These are phyloP conservation scores for Cladosporium sp. DNA, from an alignment of 2,329 filamentous ascomycete species.

Conservation along the genomic window DNA sequence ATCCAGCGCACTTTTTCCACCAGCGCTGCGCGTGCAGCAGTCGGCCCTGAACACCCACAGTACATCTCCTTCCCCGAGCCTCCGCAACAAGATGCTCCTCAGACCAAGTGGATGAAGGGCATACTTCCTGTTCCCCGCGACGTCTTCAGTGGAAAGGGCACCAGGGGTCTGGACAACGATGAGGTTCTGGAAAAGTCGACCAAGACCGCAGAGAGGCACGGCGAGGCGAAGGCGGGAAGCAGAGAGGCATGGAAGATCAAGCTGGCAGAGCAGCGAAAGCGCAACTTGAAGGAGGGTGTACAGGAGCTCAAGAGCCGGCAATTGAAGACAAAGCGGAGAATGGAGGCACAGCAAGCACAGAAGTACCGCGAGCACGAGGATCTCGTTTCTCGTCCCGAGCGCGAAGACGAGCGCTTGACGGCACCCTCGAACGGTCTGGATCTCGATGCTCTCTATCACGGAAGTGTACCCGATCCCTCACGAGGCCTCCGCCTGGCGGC, in stretches of 20 bases:
- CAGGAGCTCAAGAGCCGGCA: conserved; percentile 69
- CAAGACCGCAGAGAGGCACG: conserved; percentile 37
- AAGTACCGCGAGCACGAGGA: conserved; percentile 55
- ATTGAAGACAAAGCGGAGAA: conserved; percentile 43
- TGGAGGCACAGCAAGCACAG: conserved; percentile 45
- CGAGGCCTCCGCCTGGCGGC: conserved; percentile 59
- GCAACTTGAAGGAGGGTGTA: conserved; percentile 72
- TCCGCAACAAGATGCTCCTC: conserved; percentile 65
- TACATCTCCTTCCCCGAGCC: conserved; percentile 81
- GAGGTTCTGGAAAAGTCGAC: conserved; percentile 29
- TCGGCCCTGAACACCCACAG: conserved; percentile 82
- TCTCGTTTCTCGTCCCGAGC: conserved; percentile 64
- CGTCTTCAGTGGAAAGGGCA: conserved; percentile 62
- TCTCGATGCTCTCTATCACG: conserved; percentile 37
- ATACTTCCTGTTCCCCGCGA: conserved; percentile 80
- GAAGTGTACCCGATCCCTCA: conserved; percentile 59
- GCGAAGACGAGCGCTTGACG: conserved; percentile 76
- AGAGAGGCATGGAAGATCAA: conserved; percentile 67
- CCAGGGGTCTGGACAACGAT: conserved; percentile 59
- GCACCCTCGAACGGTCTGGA: conserved; percentile 59
- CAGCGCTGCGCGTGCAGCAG: conserved; percentile 45
- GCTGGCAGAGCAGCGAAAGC: conserved; percentile 71
- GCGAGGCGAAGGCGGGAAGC: conserved; percentile 43
- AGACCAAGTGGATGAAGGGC: conserved; percentile 64
- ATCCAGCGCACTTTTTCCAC: conserved; percentile 47